Base-by-base conservation (phyloP, 2,329 filamentous ascomycete genomes). In the Juglanconis sp. region DNA sequence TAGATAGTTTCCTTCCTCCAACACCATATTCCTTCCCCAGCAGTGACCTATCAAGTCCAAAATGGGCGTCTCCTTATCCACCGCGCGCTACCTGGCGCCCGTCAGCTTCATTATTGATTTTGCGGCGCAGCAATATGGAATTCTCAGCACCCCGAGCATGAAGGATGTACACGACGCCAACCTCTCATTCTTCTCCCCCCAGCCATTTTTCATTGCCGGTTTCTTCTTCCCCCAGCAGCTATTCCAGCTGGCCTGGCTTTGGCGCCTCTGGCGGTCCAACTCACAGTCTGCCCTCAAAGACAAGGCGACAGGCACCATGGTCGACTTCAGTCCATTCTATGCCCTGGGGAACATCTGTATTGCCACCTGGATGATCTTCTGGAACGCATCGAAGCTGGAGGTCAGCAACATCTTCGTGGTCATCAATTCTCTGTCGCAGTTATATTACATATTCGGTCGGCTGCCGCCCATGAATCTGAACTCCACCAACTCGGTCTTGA, bases 171-270 rank as follows among this genome's bases (percentile, higher is more conserved):
- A 86, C 68, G 79, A 86, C 65, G 71, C 71, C 36, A 84, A 87
- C 67, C 72, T 85, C 5, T 83, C 81, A 1, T 86, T 85, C 67
- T 86, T 82, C 73, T 80, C 76, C 1, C 83, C 83, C 0, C 80
- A 85, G 60, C 82, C 83, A 1, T 82, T 76, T 66, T 84, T 85
- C 71, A 85, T 87, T 62, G 83, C 74, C 0, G 81, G 73, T 15
- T 86, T 87, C 74, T 87, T 87, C 75, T 83, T 84, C 68, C 82
- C 82, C 0, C 83, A 87, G 68, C 83, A 86, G 68, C 67, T 86
- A 4, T 79, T 85, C 68, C 82, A 86, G 69, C 67, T 85, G 3
- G 77, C 73, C 3, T 87, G 82, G 83, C 70, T 86, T 5, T 86
- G 81, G 71, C 76, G 79, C 62, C 72, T 87, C 2, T 84, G 77